Percentiles rank a stretch among this genome's conserved stretches.
Conservation (phyloP, 441 rosid genomes). For the Pelargonium cotyledonis region DNA sequence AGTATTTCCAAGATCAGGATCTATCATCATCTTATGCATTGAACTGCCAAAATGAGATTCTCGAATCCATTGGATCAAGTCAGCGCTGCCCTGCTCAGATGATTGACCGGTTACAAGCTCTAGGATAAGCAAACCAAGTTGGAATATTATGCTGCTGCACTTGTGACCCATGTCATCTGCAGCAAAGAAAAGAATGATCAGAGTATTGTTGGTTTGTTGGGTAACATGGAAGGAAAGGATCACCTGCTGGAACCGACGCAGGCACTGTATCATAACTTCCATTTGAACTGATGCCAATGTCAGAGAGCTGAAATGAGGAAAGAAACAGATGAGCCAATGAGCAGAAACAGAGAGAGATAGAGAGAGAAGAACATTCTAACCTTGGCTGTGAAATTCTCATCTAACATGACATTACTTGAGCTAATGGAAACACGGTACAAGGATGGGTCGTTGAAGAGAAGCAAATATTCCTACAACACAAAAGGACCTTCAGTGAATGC, state of each 20-base stretch:
- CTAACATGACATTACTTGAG: conserved; percentile 78
- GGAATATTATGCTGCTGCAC: conserved; percentile 50
- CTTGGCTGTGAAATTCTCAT: conserved; percentile 78
- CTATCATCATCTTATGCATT: conserved; percentile 60
- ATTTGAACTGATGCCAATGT: conserved; percentile 41
- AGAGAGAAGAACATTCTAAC: conserved; percentile 22
- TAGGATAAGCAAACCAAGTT: conserved; percentile 74
- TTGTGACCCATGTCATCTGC: conserved; percentile 42
- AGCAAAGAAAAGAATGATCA: background rate
- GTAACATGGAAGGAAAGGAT: conserved; percentile 2
- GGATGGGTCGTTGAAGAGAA: conserved; percentile 61
- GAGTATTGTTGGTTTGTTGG: too few relatives aligned
- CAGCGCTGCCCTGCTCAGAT: conserved; percentile 55
- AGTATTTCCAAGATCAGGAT: conserved; percentile 73
- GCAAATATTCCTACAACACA: conserved; percentile 65
- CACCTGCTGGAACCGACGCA: conserved; percentile 60
- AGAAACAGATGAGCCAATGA: background rate
- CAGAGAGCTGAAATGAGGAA: conserved; percentile 47
- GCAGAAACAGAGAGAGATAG: background rate
- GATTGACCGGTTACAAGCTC: conserved; percentile 90
- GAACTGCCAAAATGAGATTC: conserved; percentile 54
- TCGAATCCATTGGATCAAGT: conserved; percentile 75
- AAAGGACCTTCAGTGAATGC: background rate
- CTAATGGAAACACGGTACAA: conserved; percentile 56
- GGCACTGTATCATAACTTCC: conserved; percentile 26